A percentile compares a stretch with the other conserved stretches of the same genome.
Conservation (phyloP, 345 rosid genomes). For the Gossypium arboreum region DNA sequence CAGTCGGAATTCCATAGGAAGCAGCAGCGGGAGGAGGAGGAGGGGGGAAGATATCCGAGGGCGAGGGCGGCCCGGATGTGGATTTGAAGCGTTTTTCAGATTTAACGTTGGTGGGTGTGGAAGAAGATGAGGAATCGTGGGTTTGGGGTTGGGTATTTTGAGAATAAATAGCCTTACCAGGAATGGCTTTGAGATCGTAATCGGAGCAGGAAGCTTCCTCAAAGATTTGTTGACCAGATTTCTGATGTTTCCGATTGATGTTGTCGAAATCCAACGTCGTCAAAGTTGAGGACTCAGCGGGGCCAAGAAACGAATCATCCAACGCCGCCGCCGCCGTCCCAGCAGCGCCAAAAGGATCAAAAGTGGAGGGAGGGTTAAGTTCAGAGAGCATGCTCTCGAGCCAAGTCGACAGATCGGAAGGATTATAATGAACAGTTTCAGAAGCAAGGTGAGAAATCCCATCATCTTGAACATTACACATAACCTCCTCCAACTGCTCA, state of each 20-base stretch:
- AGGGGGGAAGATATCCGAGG: slow-evolving; percentile 24
- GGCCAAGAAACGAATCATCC: slow-evolving; percentile 31
- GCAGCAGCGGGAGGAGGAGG: slow-evolving; percentile 23
- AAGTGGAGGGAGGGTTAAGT: slow-evolving; percentile 41
- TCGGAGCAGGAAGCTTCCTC: slow-evolving; percentile 42
- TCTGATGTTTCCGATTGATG: slow-evolving; percentile 9
- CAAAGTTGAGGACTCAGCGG: slow-evolving; percentile 38
- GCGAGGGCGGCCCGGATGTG: slow-evolving; percentile 31
- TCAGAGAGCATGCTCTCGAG: slow-evolving; percentile 63
- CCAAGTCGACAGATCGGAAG: slow-evolving; percentile 67
- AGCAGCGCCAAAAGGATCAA: slow-evolving; percentile 16
- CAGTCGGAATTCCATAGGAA: slow-evolving; percentile 24
- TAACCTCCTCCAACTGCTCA: slow-evolving; percentile 67
- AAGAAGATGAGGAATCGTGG: slow-evolving; percentile 33
- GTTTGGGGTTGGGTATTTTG: not conserved
- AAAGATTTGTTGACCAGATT: slow-evolving; percentile 17
- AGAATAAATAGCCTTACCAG: slow-evolving; percentile 59
- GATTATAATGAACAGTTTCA: slow-evolving; percentile 76
- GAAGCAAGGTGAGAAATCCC: slow-evolving; percentile 52
- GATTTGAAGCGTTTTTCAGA: slow-evolving; percentile 38
- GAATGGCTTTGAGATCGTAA: slow-evolving; percentile 68
- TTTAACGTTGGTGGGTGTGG: slow-evolving; percentile 1
- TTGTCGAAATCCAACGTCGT: slow-evolving; percentile 32
- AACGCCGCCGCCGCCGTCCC: slow-evolving; percentile 8
- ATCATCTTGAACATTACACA: slow-evolving; percentile 58